These are phyloP conservation scores for Streptanthus diversifolius DNA, from an alignment of 345 rosid genomes.

Conservation along the genomic window DNA sequence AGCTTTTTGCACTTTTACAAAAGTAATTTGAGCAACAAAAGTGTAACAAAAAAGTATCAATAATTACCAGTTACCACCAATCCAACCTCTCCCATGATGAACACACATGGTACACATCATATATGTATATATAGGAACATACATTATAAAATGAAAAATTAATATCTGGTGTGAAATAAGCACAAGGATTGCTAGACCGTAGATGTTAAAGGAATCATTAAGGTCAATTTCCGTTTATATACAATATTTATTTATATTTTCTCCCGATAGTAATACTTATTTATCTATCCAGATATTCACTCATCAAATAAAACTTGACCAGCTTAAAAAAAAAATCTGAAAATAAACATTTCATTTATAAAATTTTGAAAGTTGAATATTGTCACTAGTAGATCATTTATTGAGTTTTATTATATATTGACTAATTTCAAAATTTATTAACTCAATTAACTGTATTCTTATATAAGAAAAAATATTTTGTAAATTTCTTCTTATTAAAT, in stretches of 20 bases:
- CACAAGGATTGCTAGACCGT: background rate
- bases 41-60: slow-evolving; percentile 29
- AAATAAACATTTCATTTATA: no score
- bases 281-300: no score
- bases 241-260: background rate
- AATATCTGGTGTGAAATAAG: background rate
- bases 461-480: no score
- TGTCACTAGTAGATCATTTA: background rate
- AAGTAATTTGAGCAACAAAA: slow-evolving; percentile 31
- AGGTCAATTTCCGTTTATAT: background rate
- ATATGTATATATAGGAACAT: background rate
- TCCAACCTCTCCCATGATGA: slow-evolving; percentile 35
- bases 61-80: slow-evolving; percentile 29
- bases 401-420: background rate
- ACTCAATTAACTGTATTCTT: no score
- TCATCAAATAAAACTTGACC: no score
- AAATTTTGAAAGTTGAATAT: no score
- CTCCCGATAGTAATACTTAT: no score
- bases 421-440: no score
- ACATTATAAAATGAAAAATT: background rate
- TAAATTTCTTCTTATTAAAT: no score
- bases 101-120: slow-evolving; percentile 31
- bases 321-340: no score
- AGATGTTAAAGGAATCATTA: background rate
- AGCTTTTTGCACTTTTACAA: slow-evolving; percentile 33